Evolutionary conservation across 2,329 filamentous ascomycete species (phyloP), one percentile per base, ranked within the genome.

Genomic region (Cercospora berteroae): DNA sequence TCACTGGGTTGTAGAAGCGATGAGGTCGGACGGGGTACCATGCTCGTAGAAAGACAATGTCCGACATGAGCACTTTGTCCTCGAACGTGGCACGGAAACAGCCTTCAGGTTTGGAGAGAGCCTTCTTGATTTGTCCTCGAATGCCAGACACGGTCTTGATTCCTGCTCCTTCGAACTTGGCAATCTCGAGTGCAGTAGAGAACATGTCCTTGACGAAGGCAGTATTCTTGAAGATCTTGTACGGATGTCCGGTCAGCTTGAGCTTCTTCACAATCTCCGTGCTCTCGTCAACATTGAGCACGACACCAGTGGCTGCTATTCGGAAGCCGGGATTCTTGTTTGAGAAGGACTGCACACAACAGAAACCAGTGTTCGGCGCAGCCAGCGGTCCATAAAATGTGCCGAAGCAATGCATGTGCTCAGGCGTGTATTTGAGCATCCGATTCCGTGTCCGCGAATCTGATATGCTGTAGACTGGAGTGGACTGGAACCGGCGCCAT

Each of bases 191-290:
- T 0, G 93, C 86, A 0, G 90, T 90, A 77, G 88, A 93, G 85
- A 99, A 99, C 95, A 99, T 99, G 81, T 96, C 93, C 80, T 95
- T 96, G 82, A 99, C 93, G 79, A 99, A 99, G 44, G 95, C 94
- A 0, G 95, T 99, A 83, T 99, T 99, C 81, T 97, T 97, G 88
- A 96, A 98, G 80, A 98, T 96, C 83, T 98, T 98, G 86, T 95
- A 96, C 1, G 95, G 94, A 58, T 88, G 86, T 68, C 95, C 95
- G 0, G 93, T 97, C 59, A 99, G 87, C 81, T 99, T 99, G 77
- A 99, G 89, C 85, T 99, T 99, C 87, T 99, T 99, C 80, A 99
- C 95, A 72, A 99, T 98, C 79, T 99, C 95, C 3, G 92, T 94
- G 48, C 90, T 92, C 81, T 98, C 94, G 78, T 99, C 95, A 20